Evolutionary conservation across 2,329 filamentous ascomycete species (phyloP), one percentile per base, ranked within the genome.

Genomic region (Apiospora aurea): DNA sequence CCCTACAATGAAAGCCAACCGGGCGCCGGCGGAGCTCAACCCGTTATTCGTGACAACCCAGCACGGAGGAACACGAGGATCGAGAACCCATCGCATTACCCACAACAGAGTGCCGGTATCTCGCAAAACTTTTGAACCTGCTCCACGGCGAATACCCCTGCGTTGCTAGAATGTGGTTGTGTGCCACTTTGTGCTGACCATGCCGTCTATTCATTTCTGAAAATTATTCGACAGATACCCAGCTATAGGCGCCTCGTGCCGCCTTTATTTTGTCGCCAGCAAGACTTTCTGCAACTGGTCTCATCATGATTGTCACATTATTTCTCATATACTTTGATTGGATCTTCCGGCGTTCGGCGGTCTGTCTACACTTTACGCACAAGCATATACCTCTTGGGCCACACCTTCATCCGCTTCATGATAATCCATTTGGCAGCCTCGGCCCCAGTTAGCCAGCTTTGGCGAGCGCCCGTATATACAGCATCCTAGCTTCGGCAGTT

Each of bases 1-100:
- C 89, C 89, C 0, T 91, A 91, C 76, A 81, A 79, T 24, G 86
- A 88, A 18, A 78, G 77, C 24, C 80, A 80, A 71, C 79, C 81
- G 76, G 80, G 79, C 47, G 81, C 82, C 38, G 82, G 84, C 44
- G 87, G 87, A 77, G 79, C 83, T 72, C 92, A 93, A 78, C 95
- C 96, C 1, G 89, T 99, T 70, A 98, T 99, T 75, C 91, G 95
- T 71, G 96, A 99, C 81, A 96, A 98, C 75, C 92, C 93, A 75
- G 96, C 96, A 41, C 88, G 96, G 76, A 90, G 96, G 75, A 98
- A 98, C 84, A 98, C 96, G 16, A 91, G 95, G 74, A 98, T 99
- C 79, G 95, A 98, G 84, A 97, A 93, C 80, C 92, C 94, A 2
- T 90, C 93, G 64, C 93, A 96, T 74, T 97, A 94, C 78, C 95